Evolutionary conservation across 352 stramenopile species (phyloP).

Genomic region (Pythium aristosporum): DNA sequence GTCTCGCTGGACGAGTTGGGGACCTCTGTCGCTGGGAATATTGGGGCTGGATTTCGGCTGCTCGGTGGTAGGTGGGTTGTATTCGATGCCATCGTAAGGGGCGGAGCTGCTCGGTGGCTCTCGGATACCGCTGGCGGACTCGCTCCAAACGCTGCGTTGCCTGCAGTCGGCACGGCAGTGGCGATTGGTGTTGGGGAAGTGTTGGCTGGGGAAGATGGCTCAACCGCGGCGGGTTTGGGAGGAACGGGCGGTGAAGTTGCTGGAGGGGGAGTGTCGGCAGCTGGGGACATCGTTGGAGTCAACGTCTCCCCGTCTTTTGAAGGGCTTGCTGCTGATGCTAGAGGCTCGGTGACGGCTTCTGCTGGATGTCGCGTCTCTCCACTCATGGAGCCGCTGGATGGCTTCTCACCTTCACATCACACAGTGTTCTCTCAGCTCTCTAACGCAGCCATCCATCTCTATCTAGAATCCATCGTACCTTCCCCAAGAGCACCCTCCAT

Average conservation of each 20-base stretch:
- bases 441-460: not conserved
- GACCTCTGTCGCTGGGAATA: not conserved
- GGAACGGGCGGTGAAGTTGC: not conserved
- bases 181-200: not conserved
- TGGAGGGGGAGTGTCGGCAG: not conserved
- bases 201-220: not conserved
- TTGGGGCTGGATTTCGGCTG: not conserved
- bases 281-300: not conserved
- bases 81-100: not conserved
- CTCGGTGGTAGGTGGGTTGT: not conserved
- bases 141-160: not conserved
- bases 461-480: not conserved
- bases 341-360: not conserved
- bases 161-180: not conserved
- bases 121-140: not conserved
- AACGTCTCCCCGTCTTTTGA: not conserved
- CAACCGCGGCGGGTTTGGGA: not conserved
- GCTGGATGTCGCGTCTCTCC: not conserved
- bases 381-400: not conserved
- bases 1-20: not conserved
- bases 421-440: not conserved
- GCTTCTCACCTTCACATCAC: not conserved
- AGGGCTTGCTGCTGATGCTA: not conserved
- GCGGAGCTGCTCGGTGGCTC: not conserved
- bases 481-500: not conserved